Evolutionary conservation across 1,284 basidiomycete species (phyloP).

Genomic region (Cerioporus squamosus): DNA sequence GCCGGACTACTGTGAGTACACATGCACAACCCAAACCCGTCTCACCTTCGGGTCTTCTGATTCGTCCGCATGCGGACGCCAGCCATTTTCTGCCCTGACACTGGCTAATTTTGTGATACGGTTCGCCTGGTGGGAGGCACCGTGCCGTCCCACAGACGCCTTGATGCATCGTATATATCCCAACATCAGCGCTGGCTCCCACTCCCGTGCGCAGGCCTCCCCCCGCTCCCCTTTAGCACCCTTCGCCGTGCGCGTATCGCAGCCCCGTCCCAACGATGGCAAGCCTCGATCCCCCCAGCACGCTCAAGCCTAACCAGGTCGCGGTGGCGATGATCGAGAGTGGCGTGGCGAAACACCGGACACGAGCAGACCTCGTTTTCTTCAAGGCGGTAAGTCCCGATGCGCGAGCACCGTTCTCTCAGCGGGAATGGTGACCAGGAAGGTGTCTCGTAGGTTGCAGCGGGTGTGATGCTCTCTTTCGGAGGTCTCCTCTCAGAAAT

Average conservation of each 20-base stretch:
- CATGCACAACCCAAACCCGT: background rate
- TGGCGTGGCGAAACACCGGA: conserved; percentile 64
- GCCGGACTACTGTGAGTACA: background rate
- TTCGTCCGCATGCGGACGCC: background rate
- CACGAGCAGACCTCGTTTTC: conserved; percentile 62
- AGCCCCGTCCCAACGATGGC: conserved; percentile 21
- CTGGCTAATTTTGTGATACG: conserved; percentile 10
- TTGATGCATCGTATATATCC: conserved; percentile 13
- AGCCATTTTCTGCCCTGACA: conserved; percentile 1
- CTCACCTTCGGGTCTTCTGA: background rate
- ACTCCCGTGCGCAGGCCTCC: conserved; percentile 3
- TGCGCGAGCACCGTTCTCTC: background rate
- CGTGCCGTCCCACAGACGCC: background rate
- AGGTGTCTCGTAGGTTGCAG: conserved; percentile 53
- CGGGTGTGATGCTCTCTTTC: conserved; percentile 73
- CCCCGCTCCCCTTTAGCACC: background rate
- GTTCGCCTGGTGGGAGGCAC: background rate
- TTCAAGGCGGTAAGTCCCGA: conserved; percentile 62
- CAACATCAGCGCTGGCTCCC: conserved; percentile 1
- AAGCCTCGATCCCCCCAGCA: conserved; percentile 45
- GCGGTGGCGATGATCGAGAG: conserved; percentile 59
- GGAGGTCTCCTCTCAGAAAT: conserved; percentile 70
- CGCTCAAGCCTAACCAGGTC: conserved; percentile 63
- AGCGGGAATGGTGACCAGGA: background rate
- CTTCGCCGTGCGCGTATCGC: background rate